Evolutionary conservation across 1,284 basidiomycete genomes (phyloP), one percentile per base, ranked within the genome.

Genomic region (Sphagnurus paluster): DNA sequence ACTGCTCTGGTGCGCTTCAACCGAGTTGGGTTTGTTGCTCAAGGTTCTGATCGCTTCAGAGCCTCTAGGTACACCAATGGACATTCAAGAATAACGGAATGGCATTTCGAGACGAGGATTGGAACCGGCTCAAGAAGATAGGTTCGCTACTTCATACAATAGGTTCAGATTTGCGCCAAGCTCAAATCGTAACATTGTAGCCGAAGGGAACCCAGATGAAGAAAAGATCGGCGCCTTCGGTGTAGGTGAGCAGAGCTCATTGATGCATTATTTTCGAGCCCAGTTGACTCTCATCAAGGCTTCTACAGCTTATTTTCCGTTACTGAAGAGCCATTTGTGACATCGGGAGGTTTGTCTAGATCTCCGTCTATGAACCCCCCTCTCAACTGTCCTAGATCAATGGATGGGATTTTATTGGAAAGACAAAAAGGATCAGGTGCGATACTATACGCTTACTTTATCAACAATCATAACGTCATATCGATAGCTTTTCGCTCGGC

Each of bases 331-430:
- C 96, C 96, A 0, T 90, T 96, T 59, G 95, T 98, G 7, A 87
- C 84, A 8, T 94, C 90, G 13, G 94, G 91, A 61, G 80, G 85
- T 84, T 62, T 20, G 7, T 24, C 19, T 41, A 19, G 29, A 43
- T 42, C 19, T 24, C n/a, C 13, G 13, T n/a, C 35, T 14, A 53
- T 36, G 49, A 42, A n/a, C 3, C 3, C n/a, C n/a, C n/a, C n/a
- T n/a, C n/a, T n/a, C n/a, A n/a, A n/a, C n/a, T 40, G 24, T 32
- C 13, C 17, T 43, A 87, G 84, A 79, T 41, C 80, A 92, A 62
- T 93, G 90, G 84, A 97, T 97, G 93, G 90, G 89, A 2, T 98
- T 99, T 65, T 91, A 97, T 64, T 99, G 94, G 94, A 95, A 94
- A 63, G 89, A 91, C 57, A 86, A 87, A 57, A 90, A 88, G 59